These are phyloP conservation scores for Cordyceps cateniannulata DNA, from an alignment of 2,329 filamentous ascomycete species.

Conservation along the genomic window DNA sequence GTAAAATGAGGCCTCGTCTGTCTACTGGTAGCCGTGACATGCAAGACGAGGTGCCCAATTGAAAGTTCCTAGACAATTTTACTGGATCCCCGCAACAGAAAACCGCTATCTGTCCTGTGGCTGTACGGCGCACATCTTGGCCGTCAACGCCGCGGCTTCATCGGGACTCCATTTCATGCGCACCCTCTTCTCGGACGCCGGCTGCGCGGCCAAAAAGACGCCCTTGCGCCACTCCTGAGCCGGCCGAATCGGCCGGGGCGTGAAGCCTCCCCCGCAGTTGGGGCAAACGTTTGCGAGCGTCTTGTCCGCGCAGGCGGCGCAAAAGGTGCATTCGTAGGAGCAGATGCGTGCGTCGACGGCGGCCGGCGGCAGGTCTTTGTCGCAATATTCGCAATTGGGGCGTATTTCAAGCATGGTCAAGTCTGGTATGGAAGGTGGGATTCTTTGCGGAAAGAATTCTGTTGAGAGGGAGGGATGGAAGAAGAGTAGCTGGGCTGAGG, in stretches of 20 bases:
- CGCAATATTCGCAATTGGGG: background rate
- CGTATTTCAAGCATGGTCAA: background rate
- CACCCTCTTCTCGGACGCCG: background rate
- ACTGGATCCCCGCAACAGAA: too few relatives aligned
- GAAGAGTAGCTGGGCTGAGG: too few relatives aligned
- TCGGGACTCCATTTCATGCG: background rate
- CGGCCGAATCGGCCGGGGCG: background rate
- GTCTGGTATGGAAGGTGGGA: too few relatives aligned
- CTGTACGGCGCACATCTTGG: background rate
- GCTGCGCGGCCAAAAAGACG: background rate
- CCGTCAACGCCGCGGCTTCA: background rate
- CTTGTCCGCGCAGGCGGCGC: background rate
- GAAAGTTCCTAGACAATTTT: too few relatives aligned
- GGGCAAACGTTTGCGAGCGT: background rate
- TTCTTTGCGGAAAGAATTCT: too few relatives aligned
- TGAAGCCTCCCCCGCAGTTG: background rate
- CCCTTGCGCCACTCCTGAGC: background rate
- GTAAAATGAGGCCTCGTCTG: too few relatives aligned
- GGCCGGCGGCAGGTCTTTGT: background rate
- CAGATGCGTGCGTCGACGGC: background rate
- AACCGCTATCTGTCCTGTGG: background rate
- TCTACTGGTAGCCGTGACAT: too few relatives aligned
- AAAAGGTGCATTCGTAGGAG: background rate
- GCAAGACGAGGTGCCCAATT: too few relatives aligned
- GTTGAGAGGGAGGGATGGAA: too few relatives aligned